These are phyloP conservation scores for Eutypella sp. DNA, from an alignment of 2,329 filamentous ascomycete species.

Conservation along the genomic window DNA sequence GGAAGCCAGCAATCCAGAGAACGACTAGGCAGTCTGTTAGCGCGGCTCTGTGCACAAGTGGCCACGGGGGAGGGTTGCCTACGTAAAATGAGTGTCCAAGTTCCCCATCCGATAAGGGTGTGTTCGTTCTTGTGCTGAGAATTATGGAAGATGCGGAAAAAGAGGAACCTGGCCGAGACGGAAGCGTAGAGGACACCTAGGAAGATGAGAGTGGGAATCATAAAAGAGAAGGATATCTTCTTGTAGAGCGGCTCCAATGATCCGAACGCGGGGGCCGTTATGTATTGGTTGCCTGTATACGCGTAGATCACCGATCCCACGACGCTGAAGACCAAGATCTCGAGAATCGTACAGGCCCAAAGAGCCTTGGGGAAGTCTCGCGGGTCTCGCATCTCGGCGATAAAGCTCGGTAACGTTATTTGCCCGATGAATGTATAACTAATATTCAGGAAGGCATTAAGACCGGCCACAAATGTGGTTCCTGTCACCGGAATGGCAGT, in stretches of 20 bases:
- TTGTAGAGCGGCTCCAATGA: slow-evolving; percentile 75
- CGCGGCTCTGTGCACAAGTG: neutral
- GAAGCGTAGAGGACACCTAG: slow-evolving; percentile 86
- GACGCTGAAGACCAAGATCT: slow-evolving; percentile 79
- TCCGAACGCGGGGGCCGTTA: slow-evolving; percentile 81
- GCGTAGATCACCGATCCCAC: slow-evolving; percentile 78
- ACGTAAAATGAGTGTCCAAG: slow-evolving; percentile 70
- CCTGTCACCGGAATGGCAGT: slow-evolving; percentile 61
- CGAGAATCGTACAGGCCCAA: slow-evolving; percentile 83
- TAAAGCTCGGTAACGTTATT: slow-evolving; percentile 90
- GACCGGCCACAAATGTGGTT: slow-evolving; percentile 75
- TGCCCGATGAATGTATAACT: slow-evolving; percentile 95
- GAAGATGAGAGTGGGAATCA: slow-evolving; percentile 93
- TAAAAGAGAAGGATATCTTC: slow-evolving; percentile 88
- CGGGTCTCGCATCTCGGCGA: slow-evolving; percentile 81
- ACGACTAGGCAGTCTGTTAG: slow-evolving; percentile 32
- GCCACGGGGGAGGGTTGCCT: slow-evolving; percentile 25
- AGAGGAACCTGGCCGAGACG: slow-evolving; percentile 83
- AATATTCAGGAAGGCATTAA: slow-evolving; percentile 92
- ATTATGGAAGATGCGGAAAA: slow-evolving; percentile 81
- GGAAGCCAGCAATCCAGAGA: slow-evolving; percentile 84
- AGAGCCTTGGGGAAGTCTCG: slow-evolving; percentile 89
- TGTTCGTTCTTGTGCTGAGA: slow-evolving; percentile 76
- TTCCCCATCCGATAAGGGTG: slow-evolving; percentile 73
- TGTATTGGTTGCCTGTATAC: slow-evolving; percentile 88